Percentiles rank a stretch among this genome's conserved stretches.
These are phyloP conservation scores for Pythium apleroticum DNA, from an alignment of 352 stramenopile genomes.

Conservation along the genomic window DNA sequence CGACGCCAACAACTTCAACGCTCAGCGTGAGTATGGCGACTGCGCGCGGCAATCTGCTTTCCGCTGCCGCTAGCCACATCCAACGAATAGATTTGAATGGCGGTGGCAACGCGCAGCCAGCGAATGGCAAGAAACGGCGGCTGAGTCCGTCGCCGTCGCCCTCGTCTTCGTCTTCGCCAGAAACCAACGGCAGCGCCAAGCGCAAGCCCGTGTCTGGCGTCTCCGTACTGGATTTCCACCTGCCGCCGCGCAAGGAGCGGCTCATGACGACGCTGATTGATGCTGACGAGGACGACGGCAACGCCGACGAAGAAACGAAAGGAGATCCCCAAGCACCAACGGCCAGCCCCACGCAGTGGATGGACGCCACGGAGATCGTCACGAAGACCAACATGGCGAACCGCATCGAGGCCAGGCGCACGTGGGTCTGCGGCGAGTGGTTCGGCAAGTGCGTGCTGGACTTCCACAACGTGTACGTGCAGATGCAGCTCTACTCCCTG, in stretches of 20 bases:
- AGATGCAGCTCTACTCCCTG: constrained; percentile 14
- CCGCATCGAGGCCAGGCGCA: constrained; percentile 14
- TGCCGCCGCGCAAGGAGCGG: constrained; percentile 1
- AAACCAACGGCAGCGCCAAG: constrained; percentile 1
- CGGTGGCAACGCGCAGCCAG: background rate
- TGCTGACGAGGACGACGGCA: constrained; percentile 16
- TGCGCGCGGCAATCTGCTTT: constrained; percentile 16
- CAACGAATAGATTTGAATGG: background rate
- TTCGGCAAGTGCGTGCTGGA: constrained; percentile 26
- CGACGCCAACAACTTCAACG: constrained; percentile 12
- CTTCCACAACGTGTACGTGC: constrained; percentile 24
- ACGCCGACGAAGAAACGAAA: constrained; percentile 23
- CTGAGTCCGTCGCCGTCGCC: constrained; percentile 17
- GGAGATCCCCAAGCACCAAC: background rate
- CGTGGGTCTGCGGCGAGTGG: constrained; percentile 27
- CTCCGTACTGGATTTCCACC: constrained; percentile 19
- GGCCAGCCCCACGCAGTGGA: background rate
- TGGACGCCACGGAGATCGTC: background rate
- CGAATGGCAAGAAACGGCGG: constrained; percentile 24
- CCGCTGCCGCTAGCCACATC: background rate
- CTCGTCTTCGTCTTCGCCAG: background rate
- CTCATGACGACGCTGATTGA: constrained; percentile 13
- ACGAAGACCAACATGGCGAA: constrained; percentile 9
- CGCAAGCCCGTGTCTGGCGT: background rate
- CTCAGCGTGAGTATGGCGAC: constrained; percentile 15